Base-by-base conservation (phyloP, 305 asterid species). In the Fraxinus baroniana region DNA sequence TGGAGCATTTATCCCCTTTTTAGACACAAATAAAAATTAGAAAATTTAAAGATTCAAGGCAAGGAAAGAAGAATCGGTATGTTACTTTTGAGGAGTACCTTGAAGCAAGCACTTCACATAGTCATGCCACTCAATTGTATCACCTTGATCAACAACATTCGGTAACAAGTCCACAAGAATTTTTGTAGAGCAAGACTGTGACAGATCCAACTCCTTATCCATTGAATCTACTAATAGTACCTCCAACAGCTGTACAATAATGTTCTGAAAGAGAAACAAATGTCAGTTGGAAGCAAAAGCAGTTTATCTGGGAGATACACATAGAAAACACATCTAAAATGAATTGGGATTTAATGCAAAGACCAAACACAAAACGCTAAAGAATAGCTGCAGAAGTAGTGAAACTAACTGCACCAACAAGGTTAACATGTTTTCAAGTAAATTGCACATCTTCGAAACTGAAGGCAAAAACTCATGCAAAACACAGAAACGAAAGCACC, bases 191-290 rank as follows among this genome's bases (percentile, higher is more conserved):
- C 91, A 87, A 24, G 91, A 84, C 77, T 82, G 90, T 3, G 92
- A 83, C 77, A 77, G 75, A 81, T 92, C 98, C 26, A 90, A 78
- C 80, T 94, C 99, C 88, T 92, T 95, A 71, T 91, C 92, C 83
- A 80, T 85, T 64, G 89, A 93, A 78, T 97, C 95, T 79, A 83
- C 85, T 62, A 97, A 90, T 83, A 90, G 87, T 74, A 91, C 87
- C 89, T 97, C 97, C 85, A 97, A 81, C 37, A 95, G 90, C 87
- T 93, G 97, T 76, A 95, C 83, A 87, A 91, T 79, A 78, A 86
- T 64, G 86, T 83, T 91, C 98, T 96, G 91, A 81, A 78, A 85
- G 84, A 87, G 41, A 79, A 81, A 80, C 28, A 87, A 17, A 49
- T 52, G 79, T 81, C 83, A 86, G 81, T 78, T 78, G 82, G 83